phyloP scores from a whole-genome alignment of 106 monocot genomes.

The Acorus calamus region DNA sequence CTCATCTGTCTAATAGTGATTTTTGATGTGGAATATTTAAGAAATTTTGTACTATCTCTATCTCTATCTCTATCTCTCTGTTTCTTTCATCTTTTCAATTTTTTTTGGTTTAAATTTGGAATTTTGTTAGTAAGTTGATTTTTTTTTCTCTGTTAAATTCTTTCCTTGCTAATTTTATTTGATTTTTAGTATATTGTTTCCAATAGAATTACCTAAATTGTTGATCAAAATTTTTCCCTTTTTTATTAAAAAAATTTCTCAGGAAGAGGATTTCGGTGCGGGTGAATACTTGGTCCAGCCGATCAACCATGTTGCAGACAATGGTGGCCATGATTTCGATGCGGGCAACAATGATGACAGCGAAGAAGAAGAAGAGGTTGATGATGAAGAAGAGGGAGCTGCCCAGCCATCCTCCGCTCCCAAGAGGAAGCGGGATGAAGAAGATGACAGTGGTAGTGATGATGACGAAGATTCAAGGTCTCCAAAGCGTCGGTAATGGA shows the following conservation, averaged over 20 bases:
- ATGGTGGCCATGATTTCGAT: slow-evolving; percentile 24
- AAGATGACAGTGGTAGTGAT: slow-evolving; percentile 31
- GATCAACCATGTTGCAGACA: slow-evolving; percentile 17
- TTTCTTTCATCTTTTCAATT: too few relatives aligned
- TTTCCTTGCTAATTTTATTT: too few relatives aligned
- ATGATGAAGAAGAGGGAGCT: slow-evolving; percentile 26
- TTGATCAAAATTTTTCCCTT: background rate
- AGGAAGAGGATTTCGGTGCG: slow-evolving; percentile 34
- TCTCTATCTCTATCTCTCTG: too few relatives aligned
- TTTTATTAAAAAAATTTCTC: background rate
- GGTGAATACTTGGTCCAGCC: slow-evolving; percentile 48
- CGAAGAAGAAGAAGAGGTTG: slow-evolving; percentile 38
- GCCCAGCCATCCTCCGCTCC: slow-evolving; percentile 28
- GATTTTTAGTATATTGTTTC: background rate
- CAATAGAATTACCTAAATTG: too few relatives aligned
- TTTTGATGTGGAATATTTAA: too few relatives aligned
- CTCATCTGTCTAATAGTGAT: too few relatives aligned
- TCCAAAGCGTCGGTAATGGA: slow-evolving; percentile 26
- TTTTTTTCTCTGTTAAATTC: too few relatives aligned
- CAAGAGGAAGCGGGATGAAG: slow-evolving; percentile 62
- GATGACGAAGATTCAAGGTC: slow-evolving; percentile 32
- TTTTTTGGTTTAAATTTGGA: too few relatives aligned
- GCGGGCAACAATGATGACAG: slow-evolving; percentile 28
- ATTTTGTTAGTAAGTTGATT: too few relatives aligned
- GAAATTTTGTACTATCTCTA: too few relatives aligned